Percentiles rank a stretch among this genome's conserved stretches.
Evolutionary conservation across 495 filamentous ascomycete species (phyloP).

Genomic region (Penicillium turbatum): DNA sequence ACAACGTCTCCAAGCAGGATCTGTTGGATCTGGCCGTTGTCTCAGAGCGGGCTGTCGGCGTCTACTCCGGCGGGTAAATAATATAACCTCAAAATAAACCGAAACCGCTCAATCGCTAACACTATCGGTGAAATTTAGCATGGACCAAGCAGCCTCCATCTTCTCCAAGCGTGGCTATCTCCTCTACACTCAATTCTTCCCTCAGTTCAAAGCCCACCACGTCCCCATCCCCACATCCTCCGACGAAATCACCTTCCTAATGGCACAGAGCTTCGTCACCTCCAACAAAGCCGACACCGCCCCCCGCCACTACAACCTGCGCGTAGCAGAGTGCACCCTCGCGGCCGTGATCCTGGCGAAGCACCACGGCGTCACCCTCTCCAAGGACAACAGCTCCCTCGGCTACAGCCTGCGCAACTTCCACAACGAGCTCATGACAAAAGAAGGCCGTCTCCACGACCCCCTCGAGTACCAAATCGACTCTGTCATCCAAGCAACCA

Average conservation of each 20-base stretch:
- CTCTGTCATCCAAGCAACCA: conserved; percentile 59
- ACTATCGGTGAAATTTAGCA: conserved; percentile 32
- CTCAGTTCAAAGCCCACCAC: conserved; percentile 67
- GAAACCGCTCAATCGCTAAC: conserved; percentile 27
- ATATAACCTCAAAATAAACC: neutral
- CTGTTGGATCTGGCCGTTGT: conserved; percentile 88
- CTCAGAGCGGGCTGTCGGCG: conserved; percentile 88
- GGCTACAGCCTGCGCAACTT: conserved; percentile 81
- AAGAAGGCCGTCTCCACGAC: conserved; percentile 51
- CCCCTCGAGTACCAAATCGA: conserved; percentile 62
- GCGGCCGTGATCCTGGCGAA: conserved; percentile 74
- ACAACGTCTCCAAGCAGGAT: conserved; percentile 81
- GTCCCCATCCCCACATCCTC: conserved; percentile 79
- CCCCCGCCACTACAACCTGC: conserved; percentile 91
- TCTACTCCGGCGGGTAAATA: conserved; percentile 87
- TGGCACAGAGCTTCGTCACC: conserved; percentile 89
- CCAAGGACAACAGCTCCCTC: conserved; percentile 76
- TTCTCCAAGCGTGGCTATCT: conserved; percentile 82
- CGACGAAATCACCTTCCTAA: conserved; percentile 84
- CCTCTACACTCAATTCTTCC: conserved; percentile 85
- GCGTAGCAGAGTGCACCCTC: conserved; percentile 90
- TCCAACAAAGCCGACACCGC: conserved; percentile 93
- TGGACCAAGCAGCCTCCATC: conserved; percentile 98
- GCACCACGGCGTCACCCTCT: conserved; percentile 58
- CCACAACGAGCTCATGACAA: conserved; percentile 72